A percentile compares a stretch with the other conserved stretches of the same genome.
Evolutionary conservation across 2,329 filamentous ascomycete genomes (phyloP).

Genomic region (Pyricularia pennisetigena): DNA sequence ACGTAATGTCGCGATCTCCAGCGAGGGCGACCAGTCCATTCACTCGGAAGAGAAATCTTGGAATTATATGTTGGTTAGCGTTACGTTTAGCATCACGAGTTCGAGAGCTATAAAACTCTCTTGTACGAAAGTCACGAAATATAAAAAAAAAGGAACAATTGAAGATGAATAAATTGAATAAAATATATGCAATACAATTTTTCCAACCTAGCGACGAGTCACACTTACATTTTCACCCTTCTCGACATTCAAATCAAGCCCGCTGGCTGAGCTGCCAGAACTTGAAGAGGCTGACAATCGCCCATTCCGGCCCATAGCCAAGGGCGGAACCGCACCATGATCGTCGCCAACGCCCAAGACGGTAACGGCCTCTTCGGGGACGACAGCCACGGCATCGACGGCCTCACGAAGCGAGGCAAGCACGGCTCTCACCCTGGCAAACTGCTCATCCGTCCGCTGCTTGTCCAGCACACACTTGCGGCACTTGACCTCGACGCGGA

Average conservation of each 20-base stretch:
- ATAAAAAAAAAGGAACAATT: background rate
- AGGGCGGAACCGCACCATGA: background rate
- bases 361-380: background rate
- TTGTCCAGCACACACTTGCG: background rate
- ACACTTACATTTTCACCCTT: background rate
- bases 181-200: background rate
- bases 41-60: background rate
- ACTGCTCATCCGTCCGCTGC: constrained; percentile 1
- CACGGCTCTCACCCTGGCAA: background rate
- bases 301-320: background rate
- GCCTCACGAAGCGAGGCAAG: background rate
- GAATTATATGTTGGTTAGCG: background rate
- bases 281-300: background rate
- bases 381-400: background rate
- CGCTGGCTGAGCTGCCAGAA: background rate
- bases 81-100: background rate
- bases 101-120: background rate
- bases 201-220: background rate
- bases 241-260: background rate
- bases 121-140: background rate
- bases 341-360: background rate
- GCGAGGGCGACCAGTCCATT: background rate
- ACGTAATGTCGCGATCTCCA: background rate
- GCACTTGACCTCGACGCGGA: background rate
- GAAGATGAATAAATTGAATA: background rate